phyloP scores from a whole-genome alignment of 148 eudicot species.

The Rhododendron mucronatum region DNA sequence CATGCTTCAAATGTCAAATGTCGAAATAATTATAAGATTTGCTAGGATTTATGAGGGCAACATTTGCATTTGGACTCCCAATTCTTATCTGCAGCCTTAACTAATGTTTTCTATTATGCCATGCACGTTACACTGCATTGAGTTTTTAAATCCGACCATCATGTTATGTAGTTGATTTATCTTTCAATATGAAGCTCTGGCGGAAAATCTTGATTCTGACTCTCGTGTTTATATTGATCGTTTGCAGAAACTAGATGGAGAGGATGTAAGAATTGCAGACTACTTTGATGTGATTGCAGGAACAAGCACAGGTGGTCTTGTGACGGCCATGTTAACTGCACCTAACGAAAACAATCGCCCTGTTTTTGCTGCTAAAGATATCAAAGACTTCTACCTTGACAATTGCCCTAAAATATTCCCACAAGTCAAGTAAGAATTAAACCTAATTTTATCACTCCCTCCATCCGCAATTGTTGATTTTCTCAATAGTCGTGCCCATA shows the following conservation, averaged over 20 bases:
- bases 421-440: neutral
- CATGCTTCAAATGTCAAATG: no score
- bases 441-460: neutral
- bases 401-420: slow-evolving; percentile 14
- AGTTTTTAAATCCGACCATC: neutral
- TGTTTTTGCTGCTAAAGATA: slow-evolving; percentile 17
- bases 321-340: slow-evolving; percentile 11
- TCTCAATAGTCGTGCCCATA: no score
- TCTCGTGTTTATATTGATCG: neutral
- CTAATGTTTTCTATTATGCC: neutral
- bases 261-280: slow-evolving; percentile 14
- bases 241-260: slow-evolving; percentile 12
- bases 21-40: no score
- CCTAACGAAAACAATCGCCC: slow-evolving; percentile 7
- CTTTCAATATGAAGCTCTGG: neutral
- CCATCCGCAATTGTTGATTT: no score
- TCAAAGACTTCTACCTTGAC: slow-evolving; percentile 12
- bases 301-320: slow-evolving; percentile 13
- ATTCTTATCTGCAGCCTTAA: neutral
- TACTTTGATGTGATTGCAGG: slow-evolving; percentile 16
- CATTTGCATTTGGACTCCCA: no score
- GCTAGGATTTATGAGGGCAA: neutral
- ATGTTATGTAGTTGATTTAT: neutral
- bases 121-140: neutral
- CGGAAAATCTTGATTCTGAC: neutral